Percentiles rank a stretch among this genome's conserved stretches.
phyloP scores from a whole-genome alignment of 306 rosid genomes.

The Arachis stenosperma region DNA sequence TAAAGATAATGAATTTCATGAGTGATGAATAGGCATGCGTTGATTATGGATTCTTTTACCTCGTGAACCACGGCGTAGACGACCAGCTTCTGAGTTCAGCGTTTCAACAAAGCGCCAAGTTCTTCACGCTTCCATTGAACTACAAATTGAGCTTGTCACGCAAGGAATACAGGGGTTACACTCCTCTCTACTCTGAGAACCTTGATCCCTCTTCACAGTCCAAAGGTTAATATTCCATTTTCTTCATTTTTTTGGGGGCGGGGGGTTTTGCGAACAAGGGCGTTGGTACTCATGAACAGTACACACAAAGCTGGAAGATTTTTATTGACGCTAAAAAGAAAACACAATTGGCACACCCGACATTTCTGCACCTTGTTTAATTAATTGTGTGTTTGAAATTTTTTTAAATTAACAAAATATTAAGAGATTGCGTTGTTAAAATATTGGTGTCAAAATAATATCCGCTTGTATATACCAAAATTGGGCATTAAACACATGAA shows the following conservation, averaged over 20 bases:
- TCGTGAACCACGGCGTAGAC: conserved; percentile 82
- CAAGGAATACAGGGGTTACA: conserved; percentile 72
- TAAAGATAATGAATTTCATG: background rate
- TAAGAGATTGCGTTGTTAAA: no score
- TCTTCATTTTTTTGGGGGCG: background rate
- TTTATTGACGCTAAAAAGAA: no score
- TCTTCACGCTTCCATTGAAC: conserved; percentile 66
- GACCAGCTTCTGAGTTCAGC: conserved; percentile 44
- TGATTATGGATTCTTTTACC: conserved; percentile 81
- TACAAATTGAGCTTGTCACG: conserved; percentile 61
- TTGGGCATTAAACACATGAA: no score
- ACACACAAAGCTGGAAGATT: no score
- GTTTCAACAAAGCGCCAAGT: conserved; percentile 55
- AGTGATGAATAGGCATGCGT: conserved; percentile 59
- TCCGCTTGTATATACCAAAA: no score
- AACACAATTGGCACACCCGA: no score
- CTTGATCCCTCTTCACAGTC: conserved; percentile 59
- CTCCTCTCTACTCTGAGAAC: conserved; percentile 68
- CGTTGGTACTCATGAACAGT: background rate
- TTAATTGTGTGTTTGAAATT: no score
- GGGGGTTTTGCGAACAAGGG: no score
- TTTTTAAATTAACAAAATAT: no score
- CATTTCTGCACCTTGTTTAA: no score
- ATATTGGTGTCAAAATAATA: no score
- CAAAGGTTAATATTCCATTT: conserved; percentile 47